Percentiles rank a stretch among this genome's conserved stretches.
Conservation (phyloP, 768 basidiomycete genomes). For the Lepiota subincarnata region DNA sequence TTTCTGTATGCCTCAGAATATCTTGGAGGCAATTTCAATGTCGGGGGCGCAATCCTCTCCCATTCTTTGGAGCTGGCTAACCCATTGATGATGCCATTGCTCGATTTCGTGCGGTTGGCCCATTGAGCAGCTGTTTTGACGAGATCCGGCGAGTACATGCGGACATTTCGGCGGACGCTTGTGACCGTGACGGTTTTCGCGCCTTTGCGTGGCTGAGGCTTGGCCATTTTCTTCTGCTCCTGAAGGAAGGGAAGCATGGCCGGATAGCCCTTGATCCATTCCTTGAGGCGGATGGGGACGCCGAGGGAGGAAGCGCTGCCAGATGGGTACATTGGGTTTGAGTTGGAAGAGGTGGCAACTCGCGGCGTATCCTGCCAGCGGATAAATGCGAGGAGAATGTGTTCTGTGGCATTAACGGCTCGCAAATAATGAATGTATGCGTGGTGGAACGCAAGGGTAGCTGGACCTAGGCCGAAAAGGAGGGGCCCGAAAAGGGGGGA, state of each 20-base stretch:
- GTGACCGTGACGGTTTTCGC: conserved; percentile 75
- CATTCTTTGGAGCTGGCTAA: conserved; percentile 68
- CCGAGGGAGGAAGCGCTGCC: conserved; percentile 57
- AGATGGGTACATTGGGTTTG: conserved; percentile 30
- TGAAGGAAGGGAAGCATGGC: conserved; percentile 66
- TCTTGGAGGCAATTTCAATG: conserved; percentile 55
- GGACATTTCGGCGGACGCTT: conserved; percentile 72
- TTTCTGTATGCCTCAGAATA: conserved; percentile 78
- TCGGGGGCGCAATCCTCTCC: conserved; percentile 64
- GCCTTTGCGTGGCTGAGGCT: conserved; percentile 67
- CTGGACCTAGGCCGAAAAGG: conserved; percentile 73
- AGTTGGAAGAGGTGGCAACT: conserved; percentile 21
- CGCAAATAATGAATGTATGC: conserved; percentile 66
- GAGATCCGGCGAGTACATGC: conserved; percentile 85
- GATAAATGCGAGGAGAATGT: conserved; percentile 87
- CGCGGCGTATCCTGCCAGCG: conserved; percentile 70
- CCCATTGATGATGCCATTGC: conserved; percentile 30
- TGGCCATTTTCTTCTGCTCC: conserved; percentile 38
- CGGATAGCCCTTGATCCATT: conserved; percentile 91
- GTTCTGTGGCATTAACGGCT: conserved; percentile 84
- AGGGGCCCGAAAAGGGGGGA: conserved; percentile 88
- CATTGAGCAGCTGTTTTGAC: conserved; percentile 58
- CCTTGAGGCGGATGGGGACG: conserved; percentile 81
- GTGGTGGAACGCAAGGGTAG: conserved; percentile 45
- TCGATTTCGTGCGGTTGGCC: conserved; percentile 30